phyloP scores from a whole-genome alignment of 2,329 filamentous ascomycete genomes.

The Alternaria consortialis region DNA sequence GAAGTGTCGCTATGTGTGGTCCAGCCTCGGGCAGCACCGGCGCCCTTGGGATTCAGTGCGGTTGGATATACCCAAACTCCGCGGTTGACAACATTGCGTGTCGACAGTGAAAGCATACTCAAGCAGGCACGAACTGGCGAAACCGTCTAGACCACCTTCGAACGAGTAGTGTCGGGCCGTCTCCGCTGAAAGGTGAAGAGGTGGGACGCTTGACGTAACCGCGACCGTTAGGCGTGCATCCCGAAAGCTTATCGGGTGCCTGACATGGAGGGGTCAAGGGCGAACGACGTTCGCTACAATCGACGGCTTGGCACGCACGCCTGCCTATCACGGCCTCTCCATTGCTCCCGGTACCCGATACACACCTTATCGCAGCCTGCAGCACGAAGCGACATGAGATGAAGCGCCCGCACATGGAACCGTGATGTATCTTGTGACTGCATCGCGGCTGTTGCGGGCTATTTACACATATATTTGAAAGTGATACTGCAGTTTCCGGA shows the following conservation, averaged over 20 bases:
- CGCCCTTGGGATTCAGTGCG: not conserved
- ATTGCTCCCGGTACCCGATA: not conserved
- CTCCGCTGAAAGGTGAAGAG: not conserved
- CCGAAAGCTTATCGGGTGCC: conserved; percentile 2
- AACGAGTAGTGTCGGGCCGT: not conserved
- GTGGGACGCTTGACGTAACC: conserved; percentile 4
- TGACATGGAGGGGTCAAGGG: conserved; percentile 2
- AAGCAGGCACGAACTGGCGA: not conserved
- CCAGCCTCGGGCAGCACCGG: not conserved
- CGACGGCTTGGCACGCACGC: conserved; percentile 10
- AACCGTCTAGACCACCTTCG: not conserved
- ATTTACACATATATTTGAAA: not conserved
- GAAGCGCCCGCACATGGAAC: not conserved
- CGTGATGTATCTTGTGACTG: not conserved
- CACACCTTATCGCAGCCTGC: conserved; percentile 5
- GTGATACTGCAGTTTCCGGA: not conserved
- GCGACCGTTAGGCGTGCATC: not conserved
- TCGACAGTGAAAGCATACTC: not conserved
- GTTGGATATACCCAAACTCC: not conserved
- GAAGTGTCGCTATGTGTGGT: not conserved
- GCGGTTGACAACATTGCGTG: not conserved
- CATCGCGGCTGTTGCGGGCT: not conserved
- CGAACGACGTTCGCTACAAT: conserved; percentile 25
- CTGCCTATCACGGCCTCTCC: conserved; percentile 10
- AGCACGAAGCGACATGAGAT: conserved; percentile 2